Evolutionary conservation across 345 rosid species (phyloP).

Genomic region (Sisymbrium altissimum): DNA sequence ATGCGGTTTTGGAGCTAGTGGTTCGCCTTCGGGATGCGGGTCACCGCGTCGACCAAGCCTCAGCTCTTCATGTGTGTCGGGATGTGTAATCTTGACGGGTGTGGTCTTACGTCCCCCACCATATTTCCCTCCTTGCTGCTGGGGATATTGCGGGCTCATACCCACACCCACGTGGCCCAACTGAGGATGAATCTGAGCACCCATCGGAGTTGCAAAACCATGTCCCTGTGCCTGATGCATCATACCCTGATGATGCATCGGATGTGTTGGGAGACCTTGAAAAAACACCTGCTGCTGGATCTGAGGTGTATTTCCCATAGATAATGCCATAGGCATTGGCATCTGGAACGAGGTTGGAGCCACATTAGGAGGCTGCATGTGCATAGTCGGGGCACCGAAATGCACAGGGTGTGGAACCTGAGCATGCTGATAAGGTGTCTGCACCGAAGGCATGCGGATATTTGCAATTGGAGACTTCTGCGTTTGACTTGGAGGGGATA

Average conservation of each 20-base stretch:
- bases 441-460: slow-evolving; percentile 63
- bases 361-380: slow-evolving; percentile 70
- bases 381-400: slow-evolving; percentile 68
- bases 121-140: slow-evolving; percentile 74
- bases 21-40: slow-evolving; percentile 49
- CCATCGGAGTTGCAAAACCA: slow-evolving; percentile 59
- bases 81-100: slow-evolving; percentile 85
- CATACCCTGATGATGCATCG: slow-evolving; percentile 74
- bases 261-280: slow-evolving; percentile 65
- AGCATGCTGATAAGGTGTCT: slow-evolving; percentile 64
- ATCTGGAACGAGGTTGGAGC: slow-evolving; percentile 57
- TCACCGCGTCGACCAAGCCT: slow-evolving; percentile 77
- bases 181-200: slow-evolving; percentile 61
- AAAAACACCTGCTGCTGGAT: slow-evolving; percentile 69
- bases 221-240: slow-evolving; percentile 84
- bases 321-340: slow-evolving; percentile 64
- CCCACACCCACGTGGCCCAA: slow-evolving; percentile 69
- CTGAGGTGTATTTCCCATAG: slow-evolving; percentile 66
- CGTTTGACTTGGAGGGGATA: slow-evolving; percentile 42
- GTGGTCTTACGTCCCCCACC: slow-evolving; percentile 58
- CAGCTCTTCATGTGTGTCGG: slow-evolving; percentile 90
- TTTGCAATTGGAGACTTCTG: slow-evolving; percentile 57
- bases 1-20: slow-evolving; percentile 57
- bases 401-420: slow-evolving; percentile 55
- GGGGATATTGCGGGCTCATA: slow-evolving; percentile 57